phyloP scores from a whole-genome alignment of 441 rosid genomes.

The Arabidopsis lyrata region DNA sequence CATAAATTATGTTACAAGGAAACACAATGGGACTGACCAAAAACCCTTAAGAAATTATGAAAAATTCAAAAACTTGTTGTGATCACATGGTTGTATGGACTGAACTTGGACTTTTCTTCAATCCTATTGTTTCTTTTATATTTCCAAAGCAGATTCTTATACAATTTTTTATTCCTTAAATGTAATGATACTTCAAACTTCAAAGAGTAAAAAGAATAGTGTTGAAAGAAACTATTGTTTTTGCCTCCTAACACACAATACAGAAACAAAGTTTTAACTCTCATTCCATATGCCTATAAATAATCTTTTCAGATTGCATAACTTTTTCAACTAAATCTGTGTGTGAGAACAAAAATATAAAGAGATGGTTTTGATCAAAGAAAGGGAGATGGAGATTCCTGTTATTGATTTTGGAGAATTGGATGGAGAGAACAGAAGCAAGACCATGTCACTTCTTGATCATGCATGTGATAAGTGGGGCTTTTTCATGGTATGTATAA shows the following conservation, averaged over 20 bases:
- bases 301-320: conserved; percentile 32
- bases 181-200: neutral
- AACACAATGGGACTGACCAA: conserved; percentile 32
- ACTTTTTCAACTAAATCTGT: conserved; percentile 26
- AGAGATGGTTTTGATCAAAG: conserved; percentile 18
- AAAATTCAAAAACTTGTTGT: conserved; percentile 27
- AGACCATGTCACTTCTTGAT: conserved; percentile 72
- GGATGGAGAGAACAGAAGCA: conserved; percentile 64
- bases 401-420: conserved; percentile 68
- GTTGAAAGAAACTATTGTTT: conserved; percentile 34
- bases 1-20: conserved; percentile 44
- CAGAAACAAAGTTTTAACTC: neutral
- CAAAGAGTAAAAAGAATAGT: conserved; percentile 15
- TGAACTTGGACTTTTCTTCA: conserved; percentile 57
- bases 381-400: conserved; percentile 67
- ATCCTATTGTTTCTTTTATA: conserved; percentile 34
- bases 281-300: conserved; percentile 52
- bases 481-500: conserved; percentile 70
- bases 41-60: conserved; percentile 11
- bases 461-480: conserved; percentile 95
- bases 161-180: neutral
- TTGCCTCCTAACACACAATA: conserved; percentile 27
- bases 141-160: conserved; percentile 45
- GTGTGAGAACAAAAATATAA: conserved; percentile 17
- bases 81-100: conserved; percentile 52